Evolutionary conservation across 805 yeast genomes (phyloP), one percentile per base, ranked within the genome.

Genomic region (Metschnikowia kofuensis): DNA sequence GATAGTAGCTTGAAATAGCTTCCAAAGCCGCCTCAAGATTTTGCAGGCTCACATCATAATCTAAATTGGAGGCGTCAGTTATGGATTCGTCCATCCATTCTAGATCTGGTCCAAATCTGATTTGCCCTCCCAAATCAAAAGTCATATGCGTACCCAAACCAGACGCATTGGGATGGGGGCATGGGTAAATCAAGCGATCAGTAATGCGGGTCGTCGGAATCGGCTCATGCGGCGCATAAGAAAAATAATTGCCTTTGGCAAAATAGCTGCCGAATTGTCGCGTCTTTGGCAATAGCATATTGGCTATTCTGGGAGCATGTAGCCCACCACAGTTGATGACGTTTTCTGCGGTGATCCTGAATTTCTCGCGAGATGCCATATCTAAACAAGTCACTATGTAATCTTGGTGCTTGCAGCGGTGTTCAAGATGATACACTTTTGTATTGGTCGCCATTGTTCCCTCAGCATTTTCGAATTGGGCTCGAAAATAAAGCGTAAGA

Each of bases 121-220:
- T 67, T 55, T 83, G 84, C 0, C 95, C 94, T 3, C 87, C 90
- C 47, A 90, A 66, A 59, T 88, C 95, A 30, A 91, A 69, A 0
- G 97, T 90, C 52, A 91, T 68, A 69, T 90, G 97, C 0, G 94
- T 87, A 0, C 97, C 97, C 48, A 91, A 70, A 0, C 95, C 87
- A n/a, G 86, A 76, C 0, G 83, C 78, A 45, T 80, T 78, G 7
- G 77, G 77, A n/a, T 84, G 82, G 0, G 84, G 76, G 48, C 89
- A 85, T 1, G 97, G 97, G 63, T 90, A 90, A 0, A 90, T 70
- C 46, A 71, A 59, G 36, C 62, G 63, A 40, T 63, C 59, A 29
- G 68, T 62, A 44, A 68, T 64, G 38, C 58, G 59, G 2, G 52
- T 44, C 1, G 63, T 51, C 5, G 50, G 15, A 6, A 75, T 71